Base-by-base conservation (phyloP, 192 early-diverging fungal species). In the Coemansia aciculifera region DNA sequence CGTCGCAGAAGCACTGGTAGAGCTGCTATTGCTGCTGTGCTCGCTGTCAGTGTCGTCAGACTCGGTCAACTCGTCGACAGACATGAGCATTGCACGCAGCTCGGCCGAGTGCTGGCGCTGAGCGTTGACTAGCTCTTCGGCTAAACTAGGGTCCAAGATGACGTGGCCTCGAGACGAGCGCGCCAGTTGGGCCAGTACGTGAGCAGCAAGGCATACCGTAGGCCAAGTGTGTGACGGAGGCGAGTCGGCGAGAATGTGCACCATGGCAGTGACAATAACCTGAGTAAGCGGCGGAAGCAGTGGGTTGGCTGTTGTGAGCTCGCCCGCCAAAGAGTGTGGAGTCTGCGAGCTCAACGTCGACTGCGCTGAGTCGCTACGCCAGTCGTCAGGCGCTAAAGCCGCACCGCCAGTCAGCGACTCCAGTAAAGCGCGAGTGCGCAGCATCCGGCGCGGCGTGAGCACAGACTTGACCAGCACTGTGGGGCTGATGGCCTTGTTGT, bases 401-500 rank as follows among this genome's bases (percentile, higher is more conserved):
- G 68, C 54, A 4, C 62, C 39, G 19, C 79, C 79, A 3, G 79
- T 82, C 24, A 83, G 72, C 49, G 73, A 71, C 52, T 78, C 74
- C 5, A 84, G 74, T 10, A 84, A 62, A 3, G 72, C 77, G 19
- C 78, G 74, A 2, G 83, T 84, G 29, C 75, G 74, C 37, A 73
- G 69, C 71, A 84, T 74, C 13, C 83, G 68, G 21, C 75, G 74
- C 4, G 83, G 83, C 19, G 72, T 74, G 29, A 84, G 75, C 56
- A 71, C 68, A 0, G 83, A 76, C 23, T 77, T 72, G 15, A 72
- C 83, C 27, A 84, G 68, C 38, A 61, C 38, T 0, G 77, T 80
- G 5, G 83, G 83, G 57, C 75, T 68, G n/a, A 84, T 72, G 0
- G 83, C 83, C 63, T 84, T 84, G 70, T 84, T 84, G 43, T 43